Conservation (phyloP, 208 protist species). For the Naegleria fowleri region DNA sequence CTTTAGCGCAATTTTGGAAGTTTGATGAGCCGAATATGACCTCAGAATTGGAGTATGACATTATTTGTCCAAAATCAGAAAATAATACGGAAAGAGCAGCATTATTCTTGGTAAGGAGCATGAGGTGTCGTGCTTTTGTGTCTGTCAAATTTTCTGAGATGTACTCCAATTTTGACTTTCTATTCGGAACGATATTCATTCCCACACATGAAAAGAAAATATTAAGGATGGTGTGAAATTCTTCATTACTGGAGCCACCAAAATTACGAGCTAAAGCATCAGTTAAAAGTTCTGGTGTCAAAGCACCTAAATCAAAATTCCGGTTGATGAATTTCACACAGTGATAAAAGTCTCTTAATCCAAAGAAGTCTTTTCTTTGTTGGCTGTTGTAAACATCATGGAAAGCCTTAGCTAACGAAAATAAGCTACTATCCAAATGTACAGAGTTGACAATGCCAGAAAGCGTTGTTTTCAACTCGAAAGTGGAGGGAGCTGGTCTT, state of each 20-base stretch:
- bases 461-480: constrained; percentile 30
- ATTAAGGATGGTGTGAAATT: not conserved
- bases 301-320: not conserved
- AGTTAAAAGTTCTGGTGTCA: not conserved
- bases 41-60: constrained; percentile 6
- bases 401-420: constrained; percentile 33
- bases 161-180: constrained; percentile 1
- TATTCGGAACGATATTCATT: not conserved
- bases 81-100: constrained; percentile 35
- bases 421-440: constrained; percentile 23
- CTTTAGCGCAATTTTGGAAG: constrained; percentile 27
- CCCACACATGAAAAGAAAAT: constrained; percentile 7
- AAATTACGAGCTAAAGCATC: constrained; percentile 36
- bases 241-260: constrained; percentile 7
- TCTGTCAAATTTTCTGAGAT: constrained; percentile 36
- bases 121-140: constrained; percentile 36
- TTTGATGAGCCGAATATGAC: constrained; percentile 33
- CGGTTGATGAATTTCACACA: constrained; percentile 28
- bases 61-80: not conserved
- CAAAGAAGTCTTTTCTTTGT: constrained; percentile 50
- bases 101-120: constrained; percentile 38
- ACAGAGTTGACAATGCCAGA: constrained; percentile 24
- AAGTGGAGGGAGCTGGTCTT: constrained; percentile 7
- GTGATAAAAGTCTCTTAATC: constrained; percentile 57
- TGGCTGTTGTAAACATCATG: constrained; percentile 40